These are phyloP conservation scores for Eucalyptus tenuipes DNA, from an alignment of 345 rosid species.

Conservation along the genomic window DNA sequence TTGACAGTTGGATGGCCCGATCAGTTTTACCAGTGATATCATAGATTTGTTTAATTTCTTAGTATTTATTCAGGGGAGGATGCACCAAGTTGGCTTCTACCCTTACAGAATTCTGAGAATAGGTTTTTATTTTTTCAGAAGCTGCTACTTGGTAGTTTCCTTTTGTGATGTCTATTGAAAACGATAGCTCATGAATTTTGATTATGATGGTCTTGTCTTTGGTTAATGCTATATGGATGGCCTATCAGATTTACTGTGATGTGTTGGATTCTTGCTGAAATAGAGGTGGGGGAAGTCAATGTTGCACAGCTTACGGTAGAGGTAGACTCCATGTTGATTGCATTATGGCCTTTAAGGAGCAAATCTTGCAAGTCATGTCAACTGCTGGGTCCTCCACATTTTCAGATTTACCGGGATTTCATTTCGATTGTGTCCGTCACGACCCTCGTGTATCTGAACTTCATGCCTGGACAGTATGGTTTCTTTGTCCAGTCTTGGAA, in stretches of 20 bases:
- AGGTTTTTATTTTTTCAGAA: background rate
- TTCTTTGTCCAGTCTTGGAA: background rate
- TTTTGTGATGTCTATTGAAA: background rate
- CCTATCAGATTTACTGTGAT: background rate
- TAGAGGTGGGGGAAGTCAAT: background rate
- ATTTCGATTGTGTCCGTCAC: background rate
- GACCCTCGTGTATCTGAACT: background rate
- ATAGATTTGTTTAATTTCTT: background rate
- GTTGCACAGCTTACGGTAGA: background rate
- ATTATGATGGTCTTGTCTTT: background rate
- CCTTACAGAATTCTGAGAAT: background rate
- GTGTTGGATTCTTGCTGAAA: background rate
- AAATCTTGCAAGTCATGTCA: background rate
- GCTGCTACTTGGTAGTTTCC: background rate
- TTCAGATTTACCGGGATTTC: accelerated
- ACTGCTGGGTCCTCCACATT: background rate
- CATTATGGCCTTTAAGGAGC: background rate
- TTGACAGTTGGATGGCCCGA: background rate
- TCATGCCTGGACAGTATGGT: background rate
- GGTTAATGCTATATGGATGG: background rate
- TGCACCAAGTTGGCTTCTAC: background rate
- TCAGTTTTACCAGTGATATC: background rate
- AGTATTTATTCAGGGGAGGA: background rate
- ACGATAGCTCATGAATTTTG: background rate
- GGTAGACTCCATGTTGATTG: background rate